Evolutionary conservation across 2,329 filamentous ascomycete genomes (phyloP).

Genomic region (Fusarium xyrophilum): DNA sequence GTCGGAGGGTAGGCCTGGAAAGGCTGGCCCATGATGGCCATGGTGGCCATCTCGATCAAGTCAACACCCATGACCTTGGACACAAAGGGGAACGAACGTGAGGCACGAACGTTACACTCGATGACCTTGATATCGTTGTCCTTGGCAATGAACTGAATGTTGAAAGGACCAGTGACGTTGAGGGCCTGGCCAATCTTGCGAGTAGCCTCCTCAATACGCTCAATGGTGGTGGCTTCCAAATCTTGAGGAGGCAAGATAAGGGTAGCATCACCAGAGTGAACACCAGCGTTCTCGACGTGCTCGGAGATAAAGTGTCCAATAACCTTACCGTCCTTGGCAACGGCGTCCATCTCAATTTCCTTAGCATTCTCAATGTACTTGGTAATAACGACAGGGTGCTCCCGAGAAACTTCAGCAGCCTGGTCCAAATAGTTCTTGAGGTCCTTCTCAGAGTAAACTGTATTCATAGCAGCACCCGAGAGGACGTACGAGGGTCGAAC

Average conservation of each 20-base stretch:
- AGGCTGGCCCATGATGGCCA: conserved; percentile 88
- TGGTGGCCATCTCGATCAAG: conserved; percentile 97
- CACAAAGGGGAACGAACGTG: conserved; percentile 95
- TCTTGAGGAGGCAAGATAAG: conserved; percentile 95
- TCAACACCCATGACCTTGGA: conserved; percentile 99
- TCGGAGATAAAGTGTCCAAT: conserved; percentile 97
- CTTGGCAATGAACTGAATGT: conserved; percentile 99
- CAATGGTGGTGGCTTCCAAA: conserved; percentile 84
- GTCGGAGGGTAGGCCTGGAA: conserved; percentile 82
- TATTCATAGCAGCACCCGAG: conserved; percentile 98
- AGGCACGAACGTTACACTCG: conserved; percentile 97
- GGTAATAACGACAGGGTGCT: conserved; percentile 97
- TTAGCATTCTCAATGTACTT: conserved; percentile 99
- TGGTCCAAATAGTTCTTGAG: conserved; percentile 87
- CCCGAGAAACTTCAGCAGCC: conserved; percentile 89
- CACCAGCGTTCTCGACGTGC: conserved; percentile 97
- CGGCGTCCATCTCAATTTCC: conserved; percentile 99
- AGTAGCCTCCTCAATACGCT: conserved; percentile 92
- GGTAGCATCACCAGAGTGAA: conserved; percentile 97
- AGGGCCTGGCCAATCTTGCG: conserved; percentile 92
- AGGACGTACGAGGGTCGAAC: conserved; percentile 96
- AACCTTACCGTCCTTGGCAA: conserved; percentile 87
- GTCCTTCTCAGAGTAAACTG: conserved; percentile 95
- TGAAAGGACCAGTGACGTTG: conserved; percentile 96
- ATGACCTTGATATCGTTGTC: conserved; percentile 99